A percentile compares a stretch with the other conserved stretches of the same genome.
Conservation (phyloP, 164 flowering plant genomes). For the Cinnamomum micranthum region DNA sequence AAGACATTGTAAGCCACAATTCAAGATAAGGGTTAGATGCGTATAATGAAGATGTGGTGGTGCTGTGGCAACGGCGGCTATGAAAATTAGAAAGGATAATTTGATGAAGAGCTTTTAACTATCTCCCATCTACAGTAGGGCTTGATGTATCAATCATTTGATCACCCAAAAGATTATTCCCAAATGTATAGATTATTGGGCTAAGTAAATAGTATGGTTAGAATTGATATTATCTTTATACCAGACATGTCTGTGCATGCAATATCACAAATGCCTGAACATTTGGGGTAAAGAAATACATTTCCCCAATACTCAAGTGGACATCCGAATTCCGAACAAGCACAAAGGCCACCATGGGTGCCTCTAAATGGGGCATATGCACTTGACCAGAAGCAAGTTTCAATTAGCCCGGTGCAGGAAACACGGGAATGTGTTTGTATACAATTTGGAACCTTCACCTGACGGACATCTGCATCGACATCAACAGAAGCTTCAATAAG, state of each 20-base stretch:
- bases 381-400: neutral
- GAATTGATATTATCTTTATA: neutral
- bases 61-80: neutral
- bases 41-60: no score
- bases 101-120: neutral
- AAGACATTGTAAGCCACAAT: no score
- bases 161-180: neutral
- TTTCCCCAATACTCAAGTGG: no score
- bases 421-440: neutral
- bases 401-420: neutral
- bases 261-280: neutral
- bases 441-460: neutral
- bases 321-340: neutral
- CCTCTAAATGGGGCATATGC: neutral
- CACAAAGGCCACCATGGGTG: neutral
- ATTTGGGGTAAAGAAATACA: neutral
- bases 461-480: slow-evolving; percentile 5
- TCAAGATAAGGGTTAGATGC: no score
- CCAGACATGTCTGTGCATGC: neutral
- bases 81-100: neutral
- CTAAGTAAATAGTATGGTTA: neutral
- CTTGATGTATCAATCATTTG: neutral
- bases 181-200: neutral
- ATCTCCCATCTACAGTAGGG: neutral
- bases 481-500: slow-evolving; percentile 4